These are phyloP conservation scores for Clarireedia homoeocarpa DNA, from an alignment of 2,329 filamentous ascomycete species.

Conservation along the genomic window DNA sequence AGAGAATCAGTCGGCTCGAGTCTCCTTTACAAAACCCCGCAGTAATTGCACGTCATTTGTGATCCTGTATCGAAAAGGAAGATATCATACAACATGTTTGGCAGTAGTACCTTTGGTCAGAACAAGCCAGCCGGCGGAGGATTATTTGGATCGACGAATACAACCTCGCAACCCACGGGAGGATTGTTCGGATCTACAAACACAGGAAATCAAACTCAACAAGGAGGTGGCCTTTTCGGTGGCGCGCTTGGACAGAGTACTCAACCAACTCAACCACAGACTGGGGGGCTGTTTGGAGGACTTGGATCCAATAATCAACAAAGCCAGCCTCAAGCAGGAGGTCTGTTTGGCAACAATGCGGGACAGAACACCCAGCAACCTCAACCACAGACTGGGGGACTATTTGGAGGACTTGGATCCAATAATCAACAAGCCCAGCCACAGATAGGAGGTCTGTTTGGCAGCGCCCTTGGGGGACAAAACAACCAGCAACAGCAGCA, in stretches of 20 bases:
- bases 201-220: constrained; percentile 25
- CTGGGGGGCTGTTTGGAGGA: constrained; percentile 21
- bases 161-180: constrained; percentile 7
- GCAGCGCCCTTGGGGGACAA: background rate
- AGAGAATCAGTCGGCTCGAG: background rate
- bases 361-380: constrained; percentile 10
- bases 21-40: background rate
- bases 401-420: constrained; percentile 11
- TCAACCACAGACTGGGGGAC: constrained; percentile 4
- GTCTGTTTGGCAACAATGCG: constrained; percentile 1
- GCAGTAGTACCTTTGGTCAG: constrained; percentile 16
- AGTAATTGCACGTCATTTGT: background rate
- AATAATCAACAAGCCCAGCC: constrained; percentile 8
- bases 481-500: constrained; percentile 9
- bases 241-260: constrained; percentile 14
- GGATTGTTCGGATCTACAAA: constrained; percentile 22
- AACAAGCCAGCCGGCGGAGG: constrained; percentile 19
- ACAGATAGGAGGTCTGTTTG: background rate
- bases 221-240: constrained; percentile 14
- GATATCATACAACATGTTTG: constrained; percentile 17
- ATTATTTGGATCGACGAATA: constrained; percentile 17
- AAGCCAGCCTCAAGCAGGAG: constrained; percentile 17
- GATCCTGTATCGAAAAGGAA: background rate
- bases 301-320: constrained; percentile 23
- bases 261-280: constrained; percentile 26